These are phyloP conservation scores for Circinella minor DNA, from an alignment of 371 early-diverging fungal genomes.

Conservation along the genomic window DNA sequence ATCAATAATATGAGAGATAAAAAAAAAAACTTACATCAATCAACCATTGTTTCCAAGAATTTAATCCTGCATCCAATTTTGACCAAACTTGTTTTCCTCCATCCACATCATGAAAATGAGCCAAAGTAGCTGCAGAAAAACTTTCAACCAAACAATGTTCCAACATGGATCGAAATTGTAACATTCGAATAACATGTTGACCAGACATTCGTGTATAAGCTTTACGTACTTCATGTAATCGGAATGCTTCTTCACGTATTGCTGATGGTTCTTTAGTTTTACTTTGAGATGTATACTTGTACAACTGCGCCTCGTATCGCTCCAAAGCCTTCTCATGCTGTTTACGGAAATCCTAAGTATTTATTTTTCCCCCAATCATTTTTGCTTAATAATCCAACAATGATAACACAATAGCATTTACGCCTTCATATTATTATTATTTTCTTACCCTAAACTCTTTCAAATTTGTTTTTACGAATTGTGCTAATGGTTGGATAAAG, in stretches of 20 bases:
- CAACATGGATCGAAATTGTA: conserved; percentile 45
- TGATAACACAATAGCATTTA: neutral
- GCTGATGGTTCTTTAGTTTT: conserved; percentile 72
- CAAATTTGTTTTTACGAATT: conserved; percentile 66
- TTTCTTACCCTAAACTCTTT: conserved; percentile 26
- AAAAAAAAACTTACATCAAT: conserved; percentile 32
- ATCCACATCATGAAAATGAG: conserved; percentile 43
- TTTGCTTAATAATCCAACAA: no score
- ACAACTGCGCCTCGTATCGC: conserved; percentile 66
- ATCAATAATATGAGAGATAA: no score
- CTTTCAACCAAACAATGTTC: conserved; percentile 47
- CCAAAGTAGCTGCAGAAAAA: conserved; percentile 42
- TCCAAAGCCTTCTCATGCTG: conserved; percentile 64
- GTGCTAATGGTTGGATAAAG: conserved; percentile 62
- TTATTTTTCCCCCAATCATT: neutral
- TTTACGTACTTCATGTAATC: conserved; percentile 70
- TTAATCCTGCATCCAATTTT: conserved; percentile 34
- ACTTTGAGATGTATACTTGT: conserved; percentile 61
- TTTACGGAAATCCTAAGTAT: conserved; percentile 55
- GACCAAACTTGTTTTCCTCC: conserved; percentile 43
- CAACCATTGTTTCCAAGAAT: conserved; percentile 49
- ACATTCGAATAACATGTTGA: conserved; percentile 48
- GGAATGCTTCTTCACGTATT: conserved; percentile 71
- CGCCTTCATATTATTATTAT: neutral
- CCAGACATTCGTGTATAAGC: conserved; percentile 60